Percentiles rank a stretch among this genome's conserved stretches.
These are phyloP conservation scores for Epichloe amarillans DNA, from an alignment of 2,329 filamentous ascomycete genomes.

Conservation along the genomic window DNA sequence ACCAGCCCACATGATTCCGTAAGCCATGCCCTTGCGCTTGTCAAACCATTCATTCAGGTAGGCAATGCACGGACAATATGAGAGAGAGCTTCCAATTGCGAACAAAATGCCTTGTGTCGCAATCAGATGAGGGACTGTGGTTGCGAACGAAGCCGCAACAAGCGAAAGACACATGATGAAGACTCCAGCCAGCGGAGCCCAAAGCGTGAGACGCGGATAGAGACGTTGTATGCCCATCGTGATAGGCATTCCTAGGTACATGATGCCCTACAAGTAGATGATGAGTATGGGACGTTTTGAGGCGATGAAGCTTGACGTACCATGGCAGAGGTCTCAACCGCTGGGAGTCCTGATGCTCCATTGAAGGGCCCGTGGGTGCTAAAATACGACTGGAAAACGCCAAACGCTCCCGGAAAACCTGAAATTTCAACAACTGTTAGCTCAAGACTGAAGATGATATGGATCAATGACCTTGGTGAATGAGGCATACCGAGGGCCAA, in stretches of 20 bases:
- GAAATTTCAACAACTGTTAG: background rate
- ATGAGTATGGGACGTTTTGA: background rate
- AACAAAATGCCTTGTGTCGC: slow-evolving; percentile 44
- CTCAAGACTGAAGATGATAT: too few species aligned
- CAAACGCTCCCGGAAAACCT: slow-evolving; percentile 53
- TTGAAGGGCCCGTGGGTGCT: slow-evolving; percentile 40
- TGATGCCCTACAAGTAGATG: slow-evolving; percentile 24
- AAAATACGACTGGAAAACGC: slow-evolving; percentile 55
- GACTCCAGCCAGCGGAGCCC: slow-evolving; percentile 26
- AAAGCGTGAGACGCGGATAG: slow-evolving; percentile 23
- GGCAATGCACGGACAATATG: slow-evolving; percentile 37
- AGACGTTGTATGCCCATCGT: slow-evolving; percentile 30
- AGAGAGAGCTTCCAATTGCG: slow-evolving; percentile 35
- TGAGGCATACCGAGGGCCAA: slow-evolving; percentile 8
- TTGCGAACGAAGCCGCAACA: slow-evolving; percentile 34
- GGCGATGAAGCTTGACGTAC: slow-evolving; percentile 13
- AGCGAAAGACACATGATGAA: slow-evolving; percentile 33
- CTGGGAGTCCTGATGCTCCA: slow-evolving; percentile 34
- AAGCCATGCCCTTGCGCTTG: slow-evolving; percentile 37
- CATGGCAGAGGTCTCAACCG: slow-evolving; percentile 47
- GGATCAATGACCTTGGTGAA: too few species aligned
- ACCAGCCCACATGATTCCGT: slow-evolving; percentile 40
- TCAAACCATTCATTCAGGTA: slow-evolving; percentile 46
- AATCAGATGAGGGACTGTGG: slow-evolving; percentile 35
- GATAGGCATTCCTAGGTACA: slow-evolving; percentile 35